Conservation (phyloP, 805 yeast genomes). For the Lipomyces chichibuensis region DNA sequence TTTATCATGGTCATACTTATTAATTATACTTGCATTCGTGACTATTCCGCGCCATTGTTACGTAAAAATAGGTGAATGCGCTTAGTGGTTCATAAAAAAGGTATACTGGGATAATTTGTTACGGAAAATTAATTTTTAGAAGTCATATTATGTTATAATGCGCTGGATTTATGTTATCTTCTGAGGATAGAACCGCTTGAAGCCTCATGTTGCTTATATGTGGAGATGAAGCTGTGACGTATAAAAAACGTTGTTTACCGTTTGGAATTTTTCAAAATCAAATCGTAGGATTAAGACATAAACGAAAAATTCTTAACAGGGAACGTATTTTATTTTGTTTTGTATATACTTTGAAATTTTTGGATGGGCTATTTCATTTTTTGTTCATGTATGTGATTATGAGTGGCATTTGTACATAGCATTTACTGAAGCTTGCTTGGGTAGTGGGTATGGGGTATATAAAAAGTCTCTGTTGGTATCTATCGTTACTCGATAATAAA, state of each 20-base stretch:
- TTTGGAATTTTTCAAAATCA: neutral
- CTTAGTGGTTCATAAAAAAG: neutral
- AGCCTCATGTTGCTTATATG: neutral
- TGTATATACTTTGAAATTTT: neutral
- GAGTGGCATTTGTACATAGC: neutral
- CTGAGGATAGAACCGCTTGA: no score
- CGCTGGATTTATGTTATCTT: neutral
- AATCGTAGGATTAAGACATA: neutral
- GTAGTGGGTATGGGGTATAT: neutral
- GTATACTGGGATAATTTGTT: neutral
- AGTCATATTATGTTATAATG: neutral
- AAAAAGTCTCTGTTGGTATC: neutral
- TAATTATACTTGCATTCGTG: neutral
- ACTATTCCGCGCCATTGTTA: neutral
- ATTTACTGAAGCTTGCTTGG: neutral
- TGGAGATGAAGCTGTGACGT: neutral
- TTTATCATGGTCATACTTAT: no score
- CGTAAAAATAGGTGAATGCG: neutral
- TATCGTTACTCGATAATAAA: neutral
- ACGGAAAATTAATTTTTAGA: neutral
- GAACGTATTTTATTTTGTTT: slow-evolving; percentile 18
- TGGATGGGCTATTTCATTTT: neutral
- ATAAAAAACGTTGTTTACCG: neutral
- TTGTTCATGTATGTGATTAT: neutral
- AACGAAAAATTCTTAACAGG: neutral